Base-by-base conservation (phyloP, 306 rosid species). In the Begonia peltatifolia region DNA sequence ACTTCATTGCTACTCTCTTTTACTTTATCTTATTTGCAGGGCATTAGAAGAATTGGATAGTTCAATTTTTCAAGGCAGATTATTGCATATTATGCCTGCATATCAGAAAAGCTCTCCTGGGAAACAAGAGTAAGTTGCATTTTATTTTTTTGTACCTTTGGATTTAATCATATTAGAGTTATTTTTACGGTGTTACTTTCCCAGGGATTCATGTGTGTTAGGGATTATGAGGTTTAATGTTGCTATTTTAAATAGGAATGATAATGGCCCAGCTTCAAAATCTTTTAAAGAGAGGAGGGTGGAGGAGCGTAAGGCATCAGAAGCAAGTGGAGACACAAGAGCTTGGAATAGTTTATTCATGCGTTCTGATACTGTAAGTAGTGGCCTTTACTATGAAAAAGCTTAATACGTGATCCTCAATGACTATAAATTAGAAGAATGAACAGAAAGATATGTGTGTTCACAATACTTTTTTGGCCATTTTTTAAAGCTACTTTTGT, bases 341-440 rank as follows among this genome's bases (percentile, higher is more conserved):
- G 95, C 92, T 59, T 90, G 95, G 97, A 90, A 90, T 68, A 80
- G 84, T 71, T 77, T 90, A 63, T 90, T 72, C 78, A 83, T 90
- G 90, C 87, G 85, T 48, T 54, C 94, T 63, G 97, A 90, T 59
- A 76, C 95, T 9, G 97, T 90, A 86, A 68, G 87, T 50, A 53
- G 46, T 41, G 23, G 41, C 56, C 59, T 66, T 62, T 54, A 36
- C 14, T 7, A 6, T 30, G 8, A 7, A 4, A 30, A 30, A 30
- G 38, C 8, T 30, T 30, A 3, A 30, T 30, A 30, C 3, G 9
- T 30, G 8, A 30, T 30, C 38, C 23, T 30, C 0, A 0, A 7
- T 30, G 38, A 30, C 38, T 30, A 25, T 25, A 30, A 30, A 30
- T 30, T 30, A 30, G 7, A 7, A 30, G 8, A 30, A 30, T 30